Evolutionary conservation across 2,329 filamentous ascomycete species (phyloP).

Genomic region (Trichoderma harzianum): DNA sequence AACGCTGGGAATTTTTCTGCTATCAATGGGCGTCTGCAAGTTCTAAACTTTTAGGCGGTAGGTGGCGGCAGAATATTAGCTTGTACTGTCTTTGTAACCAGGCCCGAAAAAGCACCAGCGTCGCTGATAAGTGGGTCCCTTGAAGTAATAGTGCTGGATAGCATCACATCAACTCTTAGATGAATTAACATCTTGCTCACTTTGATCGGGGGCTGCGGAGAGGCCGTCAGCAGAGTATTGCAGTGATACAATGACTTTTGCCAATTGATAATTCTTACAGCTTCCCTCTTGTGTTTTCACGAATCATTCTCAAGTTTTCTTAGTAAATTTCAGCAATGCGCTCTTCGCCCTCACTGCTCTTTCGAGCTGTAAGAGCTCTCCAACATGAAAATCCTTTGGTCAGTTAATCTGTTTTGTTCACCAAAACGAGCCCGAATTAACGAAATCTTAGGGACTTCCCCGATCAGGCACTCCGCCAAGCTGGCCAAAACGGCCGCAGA

Average conservation of each 20-base stretch:
- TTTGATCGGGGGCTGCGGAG: not conserved
- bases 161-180: not conserved
- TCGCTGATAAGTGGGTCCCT: not conserved
- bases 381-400: conserved; percentile 87
- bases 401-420: conserved; percentile 26
- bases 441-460: conserved; percentile 67
- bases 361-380: conserved; percentile 31
- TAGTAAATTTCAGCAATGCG: conserved; percentile 32
- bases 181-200: not conserved
- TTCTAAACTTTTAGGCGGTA: conserved; percentile 52
- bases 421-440: not conserved
- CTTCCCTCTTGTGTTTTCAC: not conserved
- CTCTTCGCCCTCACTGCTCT: conserved; percentile 35
- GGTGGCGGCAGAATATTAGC: conserved; percentile 39
- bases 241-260: not conserved
- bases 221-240: not conserved
- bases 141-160: not conserved
- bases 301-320: not conserved
- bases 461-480: conserved; percentile 58
- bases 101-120: not conserved
- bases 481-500: conserved; percentile 73
- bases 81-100: not conserved
- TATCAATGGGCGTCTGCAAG: conserved; percentile 12
- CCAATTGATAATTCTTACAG: not conserved
- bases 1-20: conserved; percentile 35